These are phyloP conservation scores for Phytomonas sp. DNA, from an alignment of 208 protist genomes.

Conservation along the genomic window DNA sequence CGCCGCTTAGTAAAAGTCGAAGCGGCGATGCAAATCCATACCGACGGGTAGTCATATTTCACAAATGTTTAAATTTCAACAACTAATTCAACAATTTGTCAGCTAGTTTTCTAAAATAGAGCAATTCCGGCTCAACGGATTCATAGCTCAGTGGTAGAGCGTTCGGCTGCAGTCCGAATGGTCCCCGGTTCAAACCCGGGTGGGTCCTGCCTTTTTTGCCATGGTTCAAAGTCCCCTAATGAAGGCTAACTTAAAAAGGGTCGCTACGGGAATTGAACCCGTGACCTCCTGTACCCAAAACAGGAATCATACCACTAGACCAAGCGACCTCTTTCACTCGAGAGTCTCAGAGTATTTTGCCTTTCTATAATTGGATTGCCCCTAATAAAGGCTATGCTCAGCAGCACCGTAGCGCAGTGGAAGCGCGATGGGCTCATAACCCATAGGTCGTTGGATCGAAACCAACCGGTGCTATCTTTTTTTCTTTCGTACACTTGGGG, in stretches of 20 bases:
- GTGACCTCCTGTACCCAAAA: conserved; percentile 91
- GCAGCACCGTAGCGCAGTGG: conserved; percentile 91
- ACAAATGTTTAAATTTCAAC: background rate
- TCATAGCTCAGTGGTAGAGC: conserved; percentile 93
- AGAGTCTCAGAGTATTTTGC: conserved; percentile 1
- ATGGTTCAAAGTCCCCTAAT: background rate
- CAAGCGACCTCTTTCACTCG: conserved; percentile 55
- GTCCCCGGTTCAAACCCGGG: conserved; percentile 92
- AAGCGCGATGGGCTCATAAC: conserved; percentile 93
- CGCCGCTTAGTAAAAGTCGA: conserved; percentile 85
- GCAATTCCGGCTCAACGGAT: conserved; percentile 25
- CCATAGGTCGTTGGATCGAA: conserved; percentile 93
- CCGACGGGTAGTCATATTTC: background rate
- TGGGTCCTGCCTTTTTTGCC: conserved; percentile 79
- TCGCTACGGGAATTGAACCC: conserved; percentile 91
- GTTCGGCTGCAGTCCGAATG: conserved; percentile 92
- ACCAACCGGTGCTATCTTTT: conserved; percentile 89
- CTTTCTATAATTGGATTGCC: too few relatives aligned
- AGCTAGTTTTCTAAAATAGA: background rate
- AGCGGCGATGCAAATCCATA: conserved; percentile 31
- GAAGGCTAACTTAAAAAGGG: conserved; percentile 28
- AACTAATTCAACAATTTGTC: too few relatives aligned
- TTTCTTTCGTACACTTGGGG: conserved; percentile 3
- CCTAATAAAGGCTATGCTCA: too few relatives aligned
- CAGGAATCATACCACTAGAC: conserved; percentile 92